phyloP scores from a whole-genome alignment of 306 rosid genomes.

The Arachis stenosperma region DNA sequence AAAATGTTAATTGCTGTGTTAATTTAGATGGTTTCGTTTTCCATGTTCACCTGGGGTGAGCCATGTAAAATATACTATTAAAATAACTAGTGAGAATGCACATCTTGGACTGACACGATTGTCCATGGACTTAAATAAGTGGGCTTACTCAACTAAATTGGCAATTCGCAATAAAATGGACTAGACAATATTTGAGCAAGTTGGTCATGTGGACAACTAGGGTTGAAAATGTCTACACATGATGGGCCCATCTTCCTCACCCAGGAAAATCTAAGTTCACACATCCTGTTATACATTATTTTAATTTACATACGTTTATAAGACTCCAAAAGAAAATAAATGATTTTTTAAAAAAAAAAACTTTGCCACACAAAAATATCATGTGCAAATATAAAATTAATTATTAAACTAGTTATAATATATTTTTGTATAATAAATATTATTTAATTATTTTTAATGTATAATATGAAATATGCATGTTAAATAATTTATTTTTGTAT shows the following conservation, averaged over 20 bases:
- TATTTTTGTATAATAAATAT: too few species aligned
- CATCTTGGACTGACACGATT: background rate
- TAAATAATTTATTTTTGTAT: too few species aligned
- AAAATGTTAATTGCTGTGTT: background rate
- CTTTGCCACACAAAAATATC: too few species aligned
- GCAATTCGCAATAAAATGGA: constrained; percentile 45
- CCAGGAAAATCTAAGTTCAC: background rate
- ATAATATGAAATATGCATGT: too few species aligned
- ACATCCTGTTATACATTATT: too few species aligned
- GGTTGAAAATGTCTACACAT: background rate
- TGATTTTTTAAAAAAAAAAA: too few species aligned
- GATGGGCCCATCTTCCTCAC: background rate
- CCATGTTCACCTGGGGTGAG: background rate
- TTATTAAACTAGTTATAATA: too few species aligned
- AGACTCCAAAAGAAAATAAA: too few species aligned
- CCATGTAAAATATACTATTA: background rate
- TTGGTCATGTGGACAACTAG: constrained; percentile 35
- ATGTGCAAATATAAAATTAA: too few species aligned
- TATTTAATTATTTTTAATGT: too few species aligned
- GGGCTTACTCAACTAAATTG: constrained; percentile 40
- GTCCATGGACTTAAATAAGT: constrained; percentile 34
- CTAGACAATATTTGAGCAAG: constrained; percentile 9
- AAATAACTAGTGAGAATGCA: constrained; percentile 8
- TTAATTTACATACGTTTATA: too few species aligned
- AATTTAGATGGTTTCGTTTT: constrained; percentile 25